These are phyloP conservation scores for Carpinus viminea DNA, from an alignment of 306 rosid genomes.

Conservation along the genomic window DNA sequence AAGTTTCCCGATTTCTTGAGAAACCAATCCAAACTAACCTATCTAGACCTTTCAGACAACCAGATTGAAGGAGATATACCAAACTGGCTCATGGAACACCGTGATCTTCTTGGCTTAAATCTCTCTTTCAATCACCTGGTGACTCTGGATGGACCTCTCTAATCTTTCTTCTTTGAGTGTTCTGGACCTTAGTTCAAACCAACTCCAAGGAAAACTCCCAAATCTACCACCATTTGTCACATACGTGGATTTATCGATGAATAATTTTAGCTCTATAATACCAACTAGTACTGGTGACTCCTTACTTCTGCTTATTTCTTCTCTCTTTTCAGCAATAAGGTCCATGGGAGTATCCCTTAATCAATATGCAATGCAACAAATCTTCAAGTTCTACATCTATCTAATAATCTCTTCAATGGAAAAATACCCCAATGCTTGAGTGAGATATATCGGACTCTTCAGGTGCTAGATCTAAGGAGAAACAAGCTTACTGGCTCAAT, in stretches of 20 bases:
- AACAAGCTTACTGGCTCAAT: background rate
- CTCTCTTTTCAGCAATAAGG: conserved; percentile 34
- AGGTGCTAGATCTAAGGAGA: conserved; percentile 23
- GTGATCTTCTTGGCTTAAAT: background rate
- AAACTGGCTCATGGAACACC: conserved; percentile 28
- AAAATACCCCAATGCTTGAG: conserved; percentile 25
- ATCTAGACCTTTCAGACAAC: conserved; percentile 37
- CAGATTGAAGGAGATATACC: conserved; percentile 35
- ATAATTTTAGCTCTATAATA: conserved; percentile 23
- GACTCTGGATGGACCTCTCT: background rate
- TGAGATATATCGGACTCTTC: background rate
- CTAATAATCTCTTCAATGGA: conserved; percentile 30
- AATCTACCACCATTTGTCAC: background rate
- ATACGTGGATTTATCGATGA: conserved; percentile 29
- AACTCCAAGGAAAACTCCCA: conserved; percentile 29
- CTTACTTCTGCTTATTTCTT: fast-evolving
- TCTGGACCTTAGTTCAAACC: conserved; percentile 42
- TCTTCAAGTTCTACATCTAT: conserved; percentile 36
- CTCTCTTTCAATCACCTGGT: background rate
- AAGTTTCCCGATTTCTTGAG: conserved; percentile 34
- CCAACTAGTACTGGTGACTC: background rate
- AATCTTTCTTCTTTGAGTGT: background rate
- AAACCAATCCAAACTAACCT: background rate
- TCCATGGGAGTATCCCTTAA: background rate
- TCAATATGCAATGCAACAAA: conserved; percentile 28